phyloP scores from a whole-genome alignment of 441 rosid genomes.

The Syzygium syzygioides region DNA sequence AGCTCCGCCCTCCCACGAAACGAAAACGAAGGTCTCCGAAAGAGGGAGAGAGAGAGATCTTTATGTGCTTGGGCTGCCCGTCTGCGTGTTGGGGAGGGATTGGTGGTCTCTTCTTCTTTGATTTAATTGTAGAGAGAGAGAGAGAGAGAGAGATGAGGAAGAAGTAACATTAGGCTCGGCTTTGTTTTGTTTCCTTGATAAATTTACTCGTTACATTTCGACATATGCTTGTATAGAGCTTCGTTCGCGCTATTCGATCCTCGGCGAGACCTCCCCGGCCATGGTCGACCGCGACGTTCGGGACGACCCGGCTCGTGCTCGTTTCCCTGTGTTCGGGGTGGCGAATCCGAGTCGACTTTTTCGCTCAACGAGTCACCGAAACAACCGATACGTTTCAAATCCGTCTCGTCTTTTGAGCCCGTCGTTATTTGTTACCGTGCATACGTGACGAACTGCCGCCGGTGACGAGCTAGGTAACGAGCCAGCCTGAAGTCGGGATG shows the following conservation, averaged over 20 bases:
- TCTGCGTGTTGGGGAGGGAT: slow-evolving; percentile 1
- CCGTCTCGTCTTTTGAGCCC: too few relatives aligned
- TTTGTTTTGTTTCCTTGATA: neutral
- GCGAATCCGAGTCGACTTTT: too few relatives aligned
- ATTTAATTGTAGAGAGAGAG: neutral
- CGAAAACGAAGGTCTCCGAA: neutral
- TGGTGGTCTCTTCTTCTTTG: neutral
- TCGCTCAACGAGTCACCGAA: rapidly evolving
- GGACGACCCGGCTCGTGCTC: rapidly evolving
- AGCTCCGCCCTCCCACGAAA: neutral
- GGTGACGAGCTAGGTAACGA: too few relatives aligned
- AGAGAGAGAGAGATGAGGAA: too few relatives aligned
- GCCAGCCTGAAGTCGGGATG: neutral
- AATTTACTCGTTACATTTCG: neutral
- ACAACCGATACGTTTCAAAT: too few relatives aligned
- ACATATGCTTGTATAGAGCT: neutral
- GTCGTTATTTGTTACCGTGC: too few relatives aligned
- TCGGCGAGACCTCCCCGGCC: rapidly evolving
- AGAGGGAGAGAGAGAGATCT: neutral
- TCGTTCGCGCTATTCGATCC: neutral
- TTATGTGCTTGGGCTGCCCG: neutral
- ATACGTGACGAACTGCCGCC: too few relatives aligned
- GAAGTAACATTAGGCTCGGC: neutral
- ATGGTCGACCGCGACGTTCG: neutral
- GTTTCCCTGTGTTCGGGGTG: neutral